A percentile compares a stretch with the other conserved stretches of the same genome.
Conservation (phyloP, 163 green algal species). For the Coccomyxa subellipsoidea region DNA sequence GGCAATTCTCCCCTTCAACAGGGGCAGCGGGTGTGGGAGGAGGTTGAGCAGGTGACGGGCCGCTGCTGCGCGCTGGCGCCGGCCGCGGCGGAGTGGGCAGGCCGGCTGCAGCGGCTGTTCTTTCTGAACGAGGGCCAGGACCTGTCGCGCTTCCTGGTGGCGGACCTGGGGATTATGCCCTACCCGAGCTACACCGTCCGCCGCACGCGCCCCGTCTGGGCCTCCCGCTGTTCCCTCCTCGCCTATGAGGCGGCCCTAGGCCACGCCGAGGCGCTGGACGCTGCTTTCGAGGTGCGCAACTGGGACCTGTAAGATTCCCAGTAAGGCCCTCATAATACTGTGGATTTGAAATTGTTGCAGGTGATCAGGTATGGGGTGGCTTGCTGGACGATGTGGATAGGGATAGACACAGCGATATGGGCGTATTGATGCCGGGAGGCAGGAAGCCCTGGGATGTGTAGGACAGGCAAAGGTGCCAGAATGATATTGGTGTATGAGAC, state of each 20-base stretch:
- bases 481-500: too few relatives aligned
- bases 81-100: constrained; percentile 13
- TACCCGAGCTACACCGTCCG: constrained; percentile 36
- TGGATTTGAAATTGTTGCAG: too few relatives aligned
- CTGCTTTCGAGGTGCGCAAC: constrained; percentile 50
- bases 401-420: too few relatives aligned
- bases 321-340: too few relatives aligned
- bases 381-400: too few relatives aligned
- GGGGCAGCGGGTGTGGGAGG: neutral
- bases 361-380: too few relatives aligned
- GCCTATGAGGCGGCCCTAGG: constrained; percentile 69
- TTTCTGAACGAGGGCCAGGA: constrained; percentile 57
- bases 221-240: constrained; percentile 47
- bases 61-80: constrained; percentile 37
- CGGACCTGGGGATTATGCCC: constrained; percentile 28
- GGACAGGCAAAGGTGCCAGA: too few relatives aligned
- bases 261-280: constrained; percentile 50
- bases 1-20: neutral
- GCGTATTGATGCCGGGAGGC: too few relatives aligned
- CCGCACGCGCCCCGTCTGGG: constrained; percentile 46
- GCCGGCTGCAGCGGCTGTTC: constrained; percentile 57
- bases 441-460: too few relatives aligned
- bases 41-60: constrained; percentile 21
- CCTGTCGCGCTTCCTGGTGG: constrained; percentile 33
- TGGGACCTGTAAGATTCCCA: too few relatives aligned